Percentiles rank a stretch among this genome's conserved stretches.
phyloP scores from a whole-genome alignment of 371 early-diverging fungal genomes.

The Choanephora cucurbitarum region DNA sequence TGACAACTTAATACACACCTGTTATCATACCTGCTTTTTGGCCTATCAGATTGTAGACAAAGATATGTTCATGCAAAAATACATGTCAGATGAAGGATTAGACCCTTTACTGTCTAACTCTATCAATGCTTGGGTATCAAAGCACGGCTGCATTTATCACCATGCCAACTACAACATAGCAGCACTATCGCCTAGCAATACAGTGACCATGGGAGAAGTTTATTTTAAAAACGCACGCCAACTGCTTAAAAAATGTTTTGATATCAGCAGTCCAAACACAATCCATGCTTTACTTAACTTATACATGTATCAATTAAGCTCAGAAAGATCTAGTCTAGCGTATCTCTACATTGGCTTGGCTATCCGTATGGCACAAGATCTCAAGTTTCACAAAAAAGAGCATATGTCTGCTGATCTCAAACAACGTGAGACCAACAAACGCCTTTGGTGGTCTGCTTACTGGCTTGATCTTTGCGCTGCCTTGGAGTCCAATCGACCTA shows the following conservation, averaged over 20 bases:
- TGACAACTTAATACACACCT: slow-evolving; percentile 47
- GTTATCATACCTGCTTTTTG: slow-evolving; percentile 54
- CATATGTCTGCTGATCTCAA: slow-evolving; percentile 50
- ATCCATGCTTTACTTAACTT: slow-evolving; percentile 60
- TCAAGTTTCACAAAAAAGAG: slow-evolving; percentile 58
- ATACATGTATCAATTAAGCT: slow-evolving; percentile 64
- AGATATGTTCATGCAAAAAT: slow-evolving; percentile 45
- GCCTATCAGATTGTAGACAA: slow-evolving; percentile 61
- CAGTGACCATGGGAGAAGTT: slow-evolving; percentile 50
- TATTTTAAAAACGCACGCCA: slow-evolving; percentile 61
- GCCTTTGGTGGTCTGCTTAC: slow-evolving; percentile 68
- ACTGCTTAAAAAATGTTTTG: slow-evolving; percentile 54
- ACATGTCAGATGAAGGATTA: slow-evolving; percentile 25
- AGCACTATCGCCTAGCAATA: not conserved
- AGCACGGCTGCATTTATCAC: slow-evolving; percentile 54
- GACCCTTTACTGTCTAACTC: slow-evolving; percentile 55
- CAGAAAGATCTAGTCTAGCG: slow-evolving; percentile 58
- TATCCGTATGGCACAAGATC: slow-evolving; percentile 68
- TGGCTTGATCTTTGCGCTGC: slow-evolving; percentile 59
- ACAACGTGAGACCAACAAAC: slow-evolving; percentile 58
- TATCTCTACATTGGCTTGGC: slow-evolving; percentile 64
- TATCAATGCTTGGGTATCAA: slow-evolving; percentile 59
- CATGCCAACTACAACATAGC: slow-evolving; percentile 22
- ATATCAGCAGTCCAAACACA: slow-evolving; percentile 54
- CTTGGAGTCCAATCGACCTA: slow-evolving; percentile 49